Conservation (phyloP, 2,329 filamentous ascomycete species). For the Hyphodiscus sp. region DNA sequence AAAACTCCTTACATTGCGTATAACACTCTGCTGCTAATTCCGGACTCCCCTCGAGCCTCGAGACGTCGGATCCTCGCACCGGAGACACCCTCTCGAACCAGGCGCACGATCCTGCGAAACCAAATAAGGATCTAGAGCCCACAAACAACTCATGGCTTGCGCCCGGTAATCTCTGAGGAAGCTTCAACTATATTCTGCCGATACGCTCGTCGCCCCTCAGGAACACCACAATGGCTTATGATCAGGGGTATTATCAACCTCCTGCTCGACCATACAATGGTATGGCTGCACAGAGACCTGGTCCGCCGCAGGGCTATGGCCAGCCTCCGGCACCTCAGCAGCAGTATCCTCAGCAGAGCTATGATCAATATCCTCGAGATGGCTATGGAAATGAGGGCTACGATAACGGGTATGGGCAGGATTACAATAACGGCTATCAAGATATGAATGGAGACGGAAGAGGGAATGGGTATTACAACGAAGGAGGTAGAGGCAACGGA, state of each 20-base stretch:
- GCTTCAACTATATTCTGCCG: neutral
- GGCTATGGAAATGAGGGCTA: conserved; percentile 26
- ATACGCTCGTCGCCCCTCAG: neutral
- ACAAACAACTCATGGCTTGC: neutral
- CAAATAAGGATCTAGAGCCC: neutral
- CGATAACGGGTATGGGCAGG: conserved; percentile 12
- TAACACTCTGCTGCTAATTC: neutral
- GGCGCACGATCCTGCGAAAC: neutral
- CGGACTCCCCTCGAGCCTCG: neutral
- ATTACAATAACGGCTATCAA: conserved; percentile 18
- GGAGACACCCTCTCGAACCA: neutral
- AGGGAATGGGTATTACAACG: conserved; percentile 3
- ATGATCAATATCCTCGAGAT: conserved; percentile 27
- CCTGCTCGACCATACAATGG: conserved; percentile 27
- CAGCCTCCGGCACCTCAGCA: conserved; percentile 18
- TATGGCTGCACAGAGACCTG: conserved; percentile 22
- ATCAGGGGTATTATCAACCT: conserved; percentile 26
- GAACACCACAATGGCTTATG: conserved; percentile 26
- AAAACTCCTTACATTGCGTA: neutral
- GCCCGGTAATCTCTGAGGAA: neutral
- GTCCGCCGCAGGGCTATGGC: conserved; percentile 24
- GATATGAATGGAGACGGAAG: conserved; percentile 25
- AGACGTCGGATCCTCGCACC: neutral
- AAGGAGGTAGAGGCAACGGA: conserved; percentile 12
- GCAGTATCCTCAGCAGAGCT: conserved; percentile 54